A percentile compares a stretch with the other conserved stretches of the same genome.
Evolutionary conservation across 2,329 filamentous ascomycete species (phyloP).

Genomic region (Biscogniauxia marginata): DNA sequence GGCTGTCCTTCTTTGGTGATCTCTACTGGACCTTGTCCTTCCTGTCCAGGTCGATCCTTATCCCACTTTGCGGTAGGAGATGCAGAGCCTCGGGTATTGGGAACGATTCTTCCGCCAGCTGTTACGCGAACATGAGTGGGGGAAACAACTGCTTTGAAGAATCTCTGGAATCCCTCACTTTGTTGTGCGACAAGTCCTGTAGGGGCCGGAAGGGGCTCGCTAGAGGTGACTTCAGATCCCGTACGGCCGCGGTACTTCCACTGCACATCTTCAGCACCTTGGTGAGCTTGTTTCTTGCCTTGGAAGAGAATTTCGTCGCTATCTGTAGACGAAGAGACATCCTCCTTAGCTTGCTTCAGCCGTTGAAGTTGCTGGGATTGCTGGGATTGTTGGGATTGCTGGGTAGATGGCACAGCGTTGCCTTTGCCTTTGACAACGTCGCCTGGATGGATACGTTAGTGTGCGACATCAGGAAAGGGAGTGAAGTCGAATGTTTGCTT

Average conservation of each 20-base stretch:
- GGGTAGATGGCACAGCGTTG: constrained; percentile 18
- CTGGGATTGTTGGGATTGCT: constrained; percentile 14
- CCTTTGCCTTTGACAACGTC: constrained; percentile 30
- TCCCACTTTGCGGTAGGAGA: constrained; percentile 53
- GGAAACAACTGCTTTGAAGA: constrained; percentile 67
- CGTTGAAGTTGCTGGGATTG: constrained; percentile 16
- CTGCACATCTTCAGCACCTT: constrained; percentile 24
- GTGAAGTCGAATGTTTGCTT: constrained; percentile 1
- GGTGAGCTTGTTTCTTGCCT: constrained; percentile 32
- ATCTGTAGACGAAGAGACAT: constrained; percentile 35
- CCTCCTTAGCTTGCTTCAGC: constrained; percentile 33
- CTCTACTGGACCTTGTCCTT: constrained; percentile 26
- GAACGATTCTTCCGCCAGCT: constrained; percentile 65
- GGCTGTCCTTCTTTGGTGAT: constrained; percentile 19
- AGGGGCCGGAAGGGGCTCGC: constrained; percentile 54
- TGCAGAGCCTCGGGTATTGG: constrained; percentile 55
- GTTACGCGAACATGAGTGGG: constrained; percentile 67
- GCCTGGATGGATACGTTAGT: constrained; percentile 11
- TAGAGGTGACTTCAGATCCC: constrained; percentile 41
- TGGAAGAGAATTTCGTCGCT: constrained; percentile 38
- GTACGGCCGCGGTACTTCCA: constrained; percentile 47
- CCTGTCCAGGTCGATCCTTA: constrained; percentile 38
- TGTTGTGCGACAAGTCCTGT: constrained; percentile 53
- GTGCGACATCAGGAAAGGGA: constrained; percentile 2
- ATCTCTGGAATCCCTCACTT: constrained; percentile 64